A percentile compares a stretch with the other conserved stretches of the same genome.
Evolutionary conservation across 176 grass and related monocot species (phyloP).

Genomic region (Phragmites australis): DNA sequence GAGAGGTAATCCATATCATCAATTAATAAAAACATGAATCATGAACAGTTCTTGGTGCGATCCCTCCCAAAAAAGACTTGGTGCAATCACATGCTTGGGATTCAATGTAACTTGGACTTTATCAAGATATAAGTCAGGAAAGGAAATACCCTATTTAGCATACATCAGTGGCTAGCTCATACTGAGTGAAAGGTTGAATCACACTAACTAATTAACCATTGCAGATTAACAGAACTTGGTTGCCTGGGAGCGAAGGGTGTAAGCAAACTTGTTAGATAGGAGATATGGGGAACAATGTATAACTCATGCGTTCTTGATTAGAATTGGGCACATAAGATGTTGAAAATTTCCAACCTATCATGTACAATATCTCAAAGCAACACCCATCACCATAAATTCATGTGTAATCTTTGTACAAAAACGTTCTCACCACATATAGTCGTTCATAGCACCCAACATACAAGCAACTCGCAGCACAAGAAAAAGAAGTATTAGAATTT

Average conservation of each 20-base stretch:
- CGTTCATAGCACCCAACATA: no score
- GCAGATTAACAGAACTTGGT: not conserved
- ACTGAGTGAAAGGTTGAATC: not conserved
- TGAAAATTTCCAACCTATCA: not conserved
- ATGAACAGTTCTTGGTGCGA: not conserved
- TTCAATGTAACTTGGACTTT: not conserved
- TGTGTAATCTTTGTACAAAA: not conserved
- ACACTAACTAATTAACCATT: not conserved
- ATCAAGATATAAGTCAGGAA: not conserved
- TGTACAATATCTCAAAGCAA: not conserved
- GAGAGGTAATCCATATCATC: not conserved
- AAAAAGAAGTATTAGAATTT: not conserved
- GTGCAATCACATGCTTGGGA: not conserved
- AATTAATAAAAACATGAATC: not conserved
- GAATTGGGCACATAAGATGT: not conserved
- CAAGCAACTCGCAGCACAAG: not conserved
- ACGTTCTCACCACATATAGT: no score
- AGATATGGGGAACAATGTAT: not conserved
- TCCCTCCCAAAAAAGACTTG: not conserved
- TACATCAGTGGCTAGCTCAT: not conserved
- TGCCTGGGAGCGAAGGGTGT: not conserved
- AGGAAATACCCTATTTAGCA: not conserved
- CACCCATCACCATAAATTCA: not conserved
- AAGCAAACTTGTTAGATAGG: not conserved
- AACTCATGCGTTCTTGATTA: not conserved